Conservation (phyloP, 768 basidiomycete species). For the Hemileccinum rubropunctum region DNA sequence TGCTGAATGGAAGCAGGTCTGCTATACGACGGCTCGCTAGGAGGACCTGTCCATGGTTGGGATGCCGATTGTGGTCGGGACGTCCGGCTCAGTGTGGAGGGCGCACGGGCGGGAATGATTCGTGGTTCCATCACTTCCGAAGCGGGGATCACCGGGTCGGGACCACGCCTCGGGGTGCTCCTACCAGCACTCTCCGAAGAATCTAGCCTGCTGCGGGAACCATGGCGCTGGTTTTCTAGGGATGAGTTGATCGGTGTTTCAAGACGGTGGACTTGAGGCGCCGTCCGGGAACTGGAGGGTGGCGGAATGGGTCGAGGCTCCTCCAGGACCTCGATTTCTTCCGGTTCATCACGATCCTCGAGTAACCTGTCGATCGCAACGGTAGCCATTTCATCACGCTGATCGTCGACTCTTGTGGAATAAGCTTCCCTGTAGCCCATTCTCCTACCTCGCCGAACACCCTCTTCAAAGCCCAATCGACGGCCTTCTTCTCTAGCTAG, state of each 20-base stretch:
- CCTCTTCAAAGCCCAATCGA: conserved; percentile 50
- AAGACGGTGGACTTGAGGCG: conserved; percentile 29
- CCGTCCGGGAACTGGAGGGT: conserved; percentile 8
- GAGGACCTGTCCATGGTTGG: conserved; percentile 18
- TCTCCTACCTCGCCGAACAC: conserved; percentile 36
- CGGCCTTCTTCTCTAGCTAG: conserved; percentile 54
- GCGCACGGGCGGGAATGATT: conserved; percentile 7
- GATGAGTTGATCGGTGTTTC: conserved; percentile 17
- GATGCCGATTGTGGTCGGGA: conserved; percentile 15
- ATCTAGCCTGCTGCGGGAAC: conserved; percentile 20
- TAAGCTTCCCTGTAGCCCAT: conserved; percentile 30
- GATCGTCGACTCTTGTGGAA: conserved; percentile 14
- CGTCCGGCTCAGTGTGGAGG: conserved; percentile 12
- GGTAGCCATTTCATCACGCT: conserved; percentile 16
- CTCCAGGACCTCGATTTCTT: conserved; percentile 20
- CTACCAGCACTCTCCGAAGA: conserved; percentile 13
- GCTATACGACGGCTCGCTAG: conserved; percentile 6
- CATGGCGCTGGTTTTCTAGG: conserved; percentile 13
- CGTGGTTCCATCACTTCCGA: conserved; percentile 12
- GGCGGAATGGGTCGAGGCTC: conserved; percentile 15
- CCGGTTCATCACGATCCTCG: conserved; percentile 21
- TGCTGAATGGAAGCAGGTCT: conserved; percentile 23
- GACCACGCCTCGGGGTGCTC: conserved; percentile 11
- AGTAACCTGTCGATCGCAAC: conserved; percentile 24
- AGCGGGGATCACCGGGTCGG: conserved; percentile 9